Conservation (phyloP, 495 filamentous ascomycete species). For the Neurospora discreta region DNA sequence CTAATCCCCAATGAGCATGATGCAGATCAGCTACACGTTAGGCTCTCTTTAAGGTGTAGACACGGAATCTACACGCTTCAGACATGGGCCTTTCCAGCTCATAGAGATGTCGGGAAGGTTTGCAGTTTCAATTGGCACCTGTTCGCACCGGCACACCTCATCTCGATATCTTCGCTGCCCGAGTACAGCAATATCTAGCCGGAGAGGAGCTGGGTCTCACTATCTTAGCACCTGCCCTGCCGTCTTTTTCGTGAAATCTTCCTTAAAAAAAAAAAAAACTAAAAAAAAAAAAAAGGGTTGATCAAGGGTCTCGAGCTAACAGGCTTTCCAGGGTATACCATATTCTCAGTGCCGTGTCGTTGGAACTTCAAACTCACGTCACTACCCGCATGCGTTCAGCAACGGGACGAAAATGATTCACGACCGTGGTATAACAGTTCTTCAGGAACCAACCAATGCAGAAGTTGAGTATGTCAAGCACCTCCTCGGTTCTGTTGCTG, state of each 20-base stretch:
- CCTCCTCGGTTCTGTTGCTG: background rate
- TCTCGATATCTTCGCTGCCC: background rate
- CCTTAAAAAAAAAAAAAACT: too few species aligned
- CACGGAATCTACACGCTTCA: too few species aligned
- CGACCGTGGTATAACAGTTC: background rate
- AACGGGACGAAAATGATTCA: background rate
- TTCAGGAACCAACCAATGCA: background rate
- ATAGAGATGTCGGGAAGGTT: background rate
- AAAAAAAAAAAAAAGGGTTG: too few species aligned
- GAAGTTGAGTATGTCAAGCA: background rate
- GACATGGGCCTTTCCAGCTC: too few species aligned
- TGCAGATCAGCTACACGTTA: background rate
- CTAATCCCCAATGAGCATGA: background rate
- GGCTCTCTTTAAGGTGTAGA: background rate
- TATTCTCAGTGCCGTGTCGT: background rate
- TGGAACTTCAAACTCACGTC: too few species aligned
- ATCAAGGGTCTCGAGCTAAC: too few species aligned
- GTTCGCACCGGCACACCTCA: background rate
- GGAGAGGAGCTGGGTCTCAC: background rate
- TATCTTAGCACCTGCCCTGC: background rate
- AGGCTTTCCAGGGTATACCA: too few species aligned
- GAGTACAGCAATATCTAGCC: background rate
- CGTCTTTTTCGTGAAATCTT: background rate
- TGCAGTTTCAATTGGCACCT: background rate
- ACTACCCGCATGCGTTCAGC: too few species aligned